Evolutionary conservation across 2,329 filamentous ascomycete genomes (phyloP).

Genomic region (Beauveria brongniartii): DNA sequence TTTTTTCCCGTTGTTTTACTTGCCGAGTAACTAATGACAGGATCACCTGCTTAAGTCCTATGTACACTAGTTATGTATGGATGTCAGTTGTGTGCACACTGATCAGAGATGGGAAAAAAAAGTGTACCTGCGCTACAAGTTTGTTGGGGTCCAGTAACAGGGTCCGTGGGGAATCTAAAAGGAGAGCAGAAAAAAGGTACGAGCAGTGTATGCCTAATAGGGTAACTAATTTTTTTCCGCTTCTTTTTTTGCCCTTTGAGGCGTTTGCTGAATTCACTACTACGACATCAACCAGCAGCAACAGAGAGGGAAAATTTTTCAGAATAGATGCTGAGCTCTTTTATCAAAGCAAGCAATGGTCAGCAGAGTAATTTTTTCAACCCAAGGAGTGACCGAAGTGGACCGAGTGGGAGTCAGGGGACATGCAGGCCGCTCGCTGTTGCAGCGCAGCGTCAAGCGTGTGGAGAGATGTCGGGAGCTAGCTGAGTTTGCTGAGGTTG

Average conservation of each 20-base stretch:
- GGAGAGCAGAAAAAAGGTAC: neutral
- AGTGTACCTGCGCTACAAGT: conserved; percentile 8
- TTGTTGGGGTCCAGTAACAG: conserved; percentile 12
- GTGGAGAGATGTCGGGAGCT: neutral
- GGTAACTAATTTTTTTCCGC: neutral
- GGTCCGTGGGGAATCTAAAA: conserved; percentile 9
- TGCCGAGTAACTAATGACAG: neutral
- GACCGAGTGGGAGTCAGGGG: conserved; percentile 5
- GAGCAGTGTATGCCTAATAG: neutral
- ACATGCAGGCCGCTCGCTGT: neutral
- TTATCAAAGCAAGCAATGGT: neutral
- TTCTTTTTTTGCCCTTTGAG: neutral
- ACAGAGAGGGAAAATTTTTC: neutral
- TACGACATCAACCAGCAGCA: neutral
- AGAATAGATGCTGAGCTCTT: neutral
- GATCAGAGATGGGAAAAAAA: neutral
- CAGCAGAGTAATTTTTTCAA: neutral
- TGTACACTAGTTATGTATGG: no score
- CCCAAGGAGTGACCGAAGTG: conserved; percentile 6
- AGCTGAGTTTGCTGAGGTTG: no score
- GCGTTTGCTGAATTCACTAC: neutral
- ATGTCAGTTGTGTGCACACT: neutral
- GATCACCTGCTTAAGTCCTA: neutral
- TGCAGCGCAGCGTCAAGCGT: neutral
- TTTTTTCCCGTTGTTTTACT: neutral